Evolutionary conservation across 1,139 yeast genomes (phyloP).

Genomic region (Blastobotrys indianensis): DNA sequence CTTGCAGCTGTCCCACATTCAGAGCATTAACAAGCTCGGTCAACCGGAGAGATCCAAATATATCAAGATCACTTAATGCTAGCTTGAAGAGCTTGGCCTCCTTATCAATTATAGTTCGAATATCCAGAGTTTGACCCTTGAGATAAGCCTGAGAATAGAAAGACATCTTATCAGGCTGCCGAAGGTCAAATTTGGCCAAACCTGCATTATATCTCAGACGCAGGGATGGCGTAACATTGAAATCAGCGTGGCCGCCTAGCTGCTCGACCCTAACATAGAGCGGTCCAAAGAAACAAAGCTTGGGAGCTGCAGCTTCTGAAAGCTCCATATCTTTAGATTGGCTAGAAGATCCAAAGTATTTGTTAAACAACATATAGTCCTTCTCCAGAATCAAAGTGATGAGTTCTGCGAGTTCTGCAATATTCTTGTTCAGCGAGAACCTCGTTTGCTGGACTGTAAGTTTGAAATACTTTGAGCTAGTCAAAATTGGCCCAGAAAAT

Average conservation of each 20-base stretch:
- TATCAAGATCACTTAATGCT: too few relatives aligned
- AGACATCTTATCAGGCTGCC: conserved; percentile 12
- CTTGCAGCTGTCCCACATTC: too few relatives aligned
- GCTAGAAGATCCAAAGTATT: background rate
- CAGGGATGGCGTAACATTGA: conserved; percentile 5
- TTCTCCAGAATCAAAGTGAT: background rate
- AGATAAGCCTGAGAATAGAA: conserved; percentile 6
- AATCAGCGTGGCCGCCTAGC: conserved; percentile 2
- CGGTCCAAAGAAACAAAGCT: conserved; percentile 5
- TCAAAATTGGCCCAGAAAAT: conserved; percentile 5
- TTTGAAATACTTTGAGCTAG: conserved; percentile 7
- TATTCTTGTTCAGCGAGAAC: conserved; percentile 6
- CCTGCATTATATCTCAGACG: conserved; percentile 6
- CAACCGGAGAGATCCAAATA: too few relatives aligned
- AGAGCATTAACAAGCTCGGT: too few relatives aligned
- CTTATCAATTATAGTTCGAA: background rate
- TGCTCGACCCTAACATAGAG: conserved; percentile 6
- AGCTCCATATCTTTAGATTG: background rate
- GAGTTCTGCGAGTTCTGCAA: conserved; percentile 5
- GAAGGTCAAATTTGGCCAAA: conserved; percentile 1
- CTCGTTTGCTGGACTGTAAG: conserved; percentile 1
- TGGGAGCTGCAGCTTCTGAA: too few relatives aligned
- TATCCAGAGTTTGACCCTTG: conserved; percentile 7
- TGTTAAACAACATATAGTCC: background rate
- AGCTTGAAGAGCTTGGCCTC: background rate